Evolutionary conservation across 305 asterid genomes (phyloP).

Genomic region (Rubia occidens): DNA sequence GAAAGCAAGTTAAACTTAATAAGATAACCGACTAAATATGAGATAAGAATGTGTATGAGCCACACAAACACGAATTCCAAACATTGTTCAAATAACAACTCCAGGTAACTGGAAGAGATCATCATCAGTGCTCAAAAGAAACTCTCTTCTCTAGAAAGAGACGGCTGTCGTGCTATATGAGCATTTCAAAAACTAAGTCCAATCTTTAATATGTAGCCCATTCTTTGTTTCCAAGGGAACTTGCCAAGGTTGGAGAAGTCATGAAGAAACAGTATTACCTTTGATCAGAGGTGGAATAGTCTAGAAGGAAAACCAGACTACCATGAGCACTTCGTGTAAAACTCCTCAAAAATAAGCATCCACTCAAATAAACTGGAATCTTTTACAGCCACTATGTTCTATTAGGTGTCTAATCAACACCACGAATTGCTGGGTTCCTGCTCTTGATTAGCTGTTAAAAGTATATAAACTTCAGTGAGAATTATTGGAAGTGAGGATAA

Average conservation of each 20-base stretch:
- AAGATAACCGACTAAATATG: not conserved
- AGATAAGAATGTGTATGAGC: not conserved
- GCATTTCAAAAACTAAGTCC: not conserved
- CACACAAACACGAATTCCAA: not conserved
- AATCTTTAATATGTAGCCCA: not conserved
- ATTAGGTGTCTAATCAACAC: conserved; percentile 30
- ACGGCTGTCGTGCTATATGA: not conserved
- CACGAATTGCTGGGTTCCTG: conserved; percentile 44
- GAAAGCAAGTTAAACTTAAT: not conserved
- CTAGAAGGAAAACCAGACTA: not conserved
- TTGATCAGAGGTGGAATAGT: conserved; percentile 9
- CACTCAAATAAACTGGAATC: conserved; percentile 9
- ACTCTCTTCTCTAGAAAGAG: not conserved
- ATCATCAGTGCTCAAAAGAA: not conserved
- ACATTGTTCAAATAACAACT: not conserved
- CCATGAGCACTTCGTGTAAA: conserved; percentile 5
- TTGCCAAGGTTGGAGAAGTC: not conserved
- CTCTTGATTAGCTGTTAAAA: conserved; percentile 59
- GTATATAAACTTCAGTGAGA: conserved; percentile 16
- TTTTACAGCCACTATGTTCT: not conserved
- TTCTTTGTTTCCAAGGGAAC: not conserved
- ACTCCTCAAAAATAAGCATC: conserved; percentile 12
- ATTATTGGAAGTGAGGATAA: conserved; percentile 1
- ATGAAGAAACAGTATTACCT: conserved; percentile 11
- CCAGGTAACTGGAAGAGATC: not conserved